Conservation (phyloP, 2,329 filamentous ascomycete species). For the Microascus cirrosus region DNA sequence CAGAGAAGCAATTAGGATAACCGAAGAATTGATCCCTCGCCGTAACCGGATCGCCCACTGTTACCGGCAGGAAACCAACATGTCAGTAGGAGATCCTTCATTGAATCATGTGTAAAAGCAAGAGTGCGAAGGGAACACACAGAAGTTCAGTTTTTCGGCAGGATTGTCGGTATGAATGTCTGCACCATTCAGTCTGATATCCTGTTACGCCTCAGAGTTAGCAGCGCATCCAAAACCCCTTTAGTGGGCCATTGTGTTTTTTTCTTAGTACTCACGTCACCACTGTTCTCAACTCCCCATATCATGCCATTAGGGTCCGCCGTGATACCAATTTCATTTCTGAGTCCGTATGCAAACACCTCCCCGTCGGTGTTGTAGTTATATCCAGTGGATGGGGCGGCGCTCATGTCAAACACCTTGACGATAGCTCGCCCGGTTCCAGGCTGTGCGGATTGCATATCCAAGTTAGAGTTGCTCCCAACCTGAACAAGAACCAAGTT, state of each 20-base stretch:
- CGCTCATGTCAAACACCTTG: slow-evolving; percentile 28
- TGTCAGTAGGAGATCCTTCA: slow-evolving; percentile 22
- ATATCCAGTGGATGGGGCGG: slow-evolving; percentile 20
- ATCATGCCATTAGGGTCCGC: slow-evolving; percentile 29
- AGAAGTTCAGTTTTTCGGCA: slow-evolving; percentile 54
- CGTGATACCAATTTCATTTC: slow-evolving; percentile 53
- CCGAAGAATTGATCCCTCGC: slow-evolving; percentile 31
- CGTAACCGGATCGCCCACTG: slow-evolving; percentile 17
- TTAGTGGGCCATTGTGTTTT: background rate
- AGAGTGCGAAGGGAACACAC: slow-evolving; percentile 24
- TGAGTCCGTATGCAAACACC: slow-evolving; percentile 30
- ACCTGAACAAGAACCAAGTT: slow-evolving; percentile 24
- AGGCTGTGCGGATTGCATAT: slow-evolving; percentile 19
- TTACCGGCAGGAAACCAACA: background rate
- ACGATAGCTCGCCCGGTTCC: slow-evolving; percentile 20
- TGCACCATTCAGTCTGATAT: slow-evolving; percentile 35
- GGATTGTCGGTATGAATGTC: slow-evolving; percentile 52
- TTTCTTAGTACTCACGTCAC: slow-evolving; percentile 24
- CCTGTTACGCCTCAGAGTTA: slow-evolving; percentile 8
- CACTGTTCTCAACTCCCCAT: slow-evolving; percentile 41
- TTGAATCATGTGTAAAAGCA: slow-evolving; percentile 13
- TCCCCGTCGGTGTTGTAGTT: slow-evolving; percentile 25
- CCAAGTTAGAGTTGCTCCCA: slow-evolving; percentile 26
- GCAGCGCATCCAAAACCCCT: background rate
- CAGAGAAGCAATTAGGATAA: slow-evolving; percentile 49